phyloP scores from a whole-genome alignment of 164 flowering plant genomes.

The Pachysandra terminalis region DNA sequence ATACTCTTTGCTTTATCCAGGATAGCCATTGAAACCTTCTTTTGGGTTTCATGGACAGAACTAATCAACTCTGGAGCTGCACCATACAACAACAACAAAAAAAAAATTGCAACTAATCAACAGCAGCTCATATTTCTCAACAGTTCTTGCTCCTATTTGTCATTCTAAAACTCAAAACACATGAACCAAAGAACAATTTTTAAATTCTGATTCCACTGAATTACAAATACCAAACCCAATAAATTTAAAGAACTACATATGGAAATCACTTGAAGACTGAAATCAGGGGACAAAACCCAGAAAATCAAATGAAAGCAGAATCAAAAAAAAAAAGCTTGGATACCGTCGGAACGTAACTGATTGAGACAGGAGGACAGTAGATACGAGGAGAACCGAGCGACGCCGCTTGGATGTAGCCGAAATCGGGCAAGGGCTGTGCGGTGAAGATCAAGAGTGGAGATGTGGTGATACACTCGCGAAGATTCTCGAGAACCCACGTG shows the following conservation, averaged over 20 bases:
- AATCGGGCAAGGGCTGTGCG: constrained; percentile 22
- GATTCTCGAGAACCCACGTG: constrained; percentile 50
- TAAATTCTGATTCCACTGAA: background rate
- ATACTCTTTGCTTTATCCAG: constrained; percentile 51
- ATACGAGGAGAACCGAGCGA: constrained; percentile 40
- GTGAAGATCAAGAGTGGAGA: constrained; percentile 42
- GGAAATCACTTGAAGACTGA: too few relatives aligned
- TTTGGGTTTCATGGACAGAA: constrained; percentile 42
- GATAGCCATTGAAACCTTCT: constrained; percentile 31
- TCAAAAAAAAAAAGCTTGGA: background rate
- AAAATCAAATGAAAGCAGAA: background rate
- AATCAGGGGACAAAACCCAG: background rate
- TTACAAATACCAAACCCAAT: background rate
- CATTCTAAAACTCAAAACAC: background rate
- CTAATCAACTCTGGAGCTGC: constrained; percentile 48
- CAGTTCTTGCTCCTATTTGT: background rate
- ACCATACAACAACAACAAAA: background rate
- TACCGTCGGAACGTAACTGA: background rate
- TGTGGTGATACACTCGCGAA: constrained; percentile 26
- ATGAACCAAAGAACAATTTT: background rate
- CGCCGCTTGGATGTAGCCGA: constrained; percentile 35
- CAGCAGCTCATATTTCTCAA: background rate
- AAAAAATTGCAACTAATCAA: background rate
- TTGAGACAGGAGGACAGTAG: background rate
- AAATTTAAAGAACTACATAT: too few relatives aligned